Percentiles rank a stretch among this genome's conserved stretches.
phyloP scores from a whole-genome alignment of 108 stramenopile genomes.

The Fistulifera pelliculosa region DNA sequence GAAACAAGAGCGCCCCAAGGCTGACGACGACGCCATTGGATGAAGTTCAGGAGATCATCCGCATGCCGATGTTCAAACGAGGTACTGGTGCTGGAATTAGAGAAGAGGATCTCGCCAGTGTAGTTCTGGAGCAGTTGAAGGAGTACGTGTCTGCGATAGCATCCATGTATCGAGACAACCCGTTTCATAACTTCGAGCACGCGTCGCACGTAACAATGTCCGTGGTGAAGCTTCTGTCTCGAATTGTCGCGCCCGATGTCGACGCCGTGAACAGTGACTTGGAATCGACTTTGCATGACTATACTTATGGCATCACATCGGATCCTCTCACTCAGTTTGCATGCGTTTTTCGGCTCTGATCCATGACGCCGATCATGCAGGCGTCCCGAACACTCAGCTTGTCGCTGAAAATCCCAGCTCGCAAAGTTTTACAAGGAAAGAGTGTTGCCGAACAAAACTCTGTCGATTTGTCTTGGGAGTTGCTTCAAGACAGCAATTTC shows the following conservation, averaged over 20 bases:
- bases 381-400: slow-evolving; percentile 36
- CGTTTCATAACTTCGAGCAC: slow-evolving; percentile 58
- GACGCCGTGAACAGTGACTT: neutral
- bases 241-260: slow-evolving; percentile 12
- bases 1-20: too few relatives aligned
- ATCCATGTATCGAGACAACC: slow-evolving; percentile 40
- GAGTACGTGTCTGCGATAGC: slow-evolving; percentile 52
- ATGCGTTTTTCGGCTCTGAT: slow-evolving; percentile 35
- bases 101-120: neutral
- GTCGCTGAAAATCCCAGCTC: slow-evolving; percentile 24
- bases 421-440: slow-evolving; percentile 13
- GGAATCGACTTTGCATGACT: slow-evolving; percentile 7
- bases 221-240: slow-evolving; percentile 31
- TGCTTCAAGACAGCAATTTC: slow-evolving; percentile 23
- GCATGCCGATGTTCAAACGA: slow-evolving; percentile 14
- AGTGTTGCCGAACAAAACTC: slow-evolving; percentile 41
- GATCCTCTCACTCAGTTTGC: slow-evolving; percentile 35
- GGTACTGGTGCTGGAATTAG: neutral
- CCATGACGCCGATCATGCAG: slow-evolving; percentile 47
- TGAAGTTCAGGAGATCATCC: slow-evolving; percentile 18
- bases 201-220: slow-evolving; percentile 48
- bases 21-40: too few relatives aligned
- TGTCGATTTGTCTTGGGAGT: slow-evolving; percentile 20
- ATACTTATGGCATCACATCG: slow-evolving; percentile 17
- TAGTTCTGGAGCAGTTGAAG: slow-evolving; percentile 22